phyloP scores from a whole-genome alignment of 345 rosid genomes.

The Murraya koenigii region DNA sequence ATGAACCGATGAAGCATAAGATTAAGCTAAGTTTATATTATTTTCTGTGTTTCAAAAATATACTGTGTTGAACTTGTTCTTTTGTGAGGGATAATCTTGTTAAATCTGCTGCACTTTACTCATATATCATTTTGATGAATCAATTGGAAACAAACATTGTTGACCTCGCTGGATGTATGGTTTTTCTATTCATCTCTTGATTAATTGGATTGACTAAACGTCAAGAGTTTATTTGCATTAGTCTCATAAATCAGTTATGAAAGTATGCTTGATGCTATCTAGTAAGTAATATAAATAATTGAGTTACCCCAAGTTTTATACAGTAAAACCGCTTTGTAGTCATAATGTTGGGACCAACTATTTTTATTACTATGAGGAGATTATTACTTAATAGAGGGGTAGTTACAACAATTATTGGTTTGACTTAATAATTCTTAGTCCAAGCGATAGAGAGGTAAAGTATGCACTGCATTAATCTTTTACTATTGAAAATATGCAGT shows the following conservation, averaged over 20 bases:
- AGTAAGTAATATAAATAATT: background rate
- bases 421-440: too few relatives aligned
- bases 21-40: background rate
- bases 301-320: background rate
- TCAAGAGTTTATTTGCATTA: background rate
- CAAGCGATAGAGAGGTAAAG: too few relatives aligned
- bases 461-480: too few relatives aligned
- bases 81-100: background rate
- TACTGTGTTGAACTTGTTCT: background rate
- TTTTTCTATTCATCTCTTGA: background rate
- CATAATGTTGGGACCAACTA: too few relatives aligned
- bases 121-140: background rate
- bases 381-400: too few relatives aligned
- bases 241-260: background rate
- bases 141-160: background rate
- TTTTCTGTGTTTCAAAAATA: background rate
- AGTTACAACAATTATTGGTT: too few relatives aligned
- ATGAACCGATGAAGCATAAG: background rate
- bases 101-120: conserved; percentile 1
- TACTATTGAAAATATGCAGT: too few relatives aligned
- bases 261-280: background rate
- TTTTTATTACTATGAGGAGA: too few relatives aligned
- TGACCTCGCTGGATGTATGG: background rate
- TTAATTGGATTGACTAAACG: background rate
- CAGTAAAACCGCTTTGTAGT: too few relatives aligned